These are phyloP conservation scores for Naganishia sp. DNA, from an alignment of 1,284 basidiomycete species.

Conservation along the genomic window DNA sequence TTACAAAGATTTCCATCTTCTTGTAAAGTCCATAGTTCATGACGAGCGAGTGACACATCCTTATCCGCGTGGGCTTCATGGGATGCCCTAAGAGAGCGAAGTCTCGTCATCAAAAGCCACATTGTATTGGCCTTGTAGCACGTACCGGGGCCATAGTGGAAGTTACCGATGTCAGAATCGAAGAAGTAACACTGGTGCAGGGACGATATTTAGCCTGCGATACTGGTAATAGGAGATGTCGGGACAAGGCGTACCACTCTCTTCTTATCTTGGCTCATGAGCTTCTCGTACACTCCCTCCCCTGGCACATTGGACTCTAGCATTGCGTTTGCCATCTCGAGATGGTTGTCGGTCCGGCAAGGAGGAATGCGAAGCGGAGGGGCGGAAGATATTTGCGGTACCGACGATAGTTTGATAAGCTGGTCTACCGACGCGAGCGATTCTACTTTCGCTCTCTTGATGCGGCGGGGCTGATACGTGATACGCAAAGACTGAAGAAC, in stretches of 20 bases:
- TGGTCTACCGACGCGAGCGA: too few relatives aligned
- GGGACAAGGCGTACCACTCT: slow-evolving; percentile 69
- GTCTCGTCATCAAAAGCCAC: slow-evolving; percentile 21
- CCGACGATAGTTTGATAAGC: neutral
- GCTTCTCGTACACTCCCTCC: slow-evolving; percentile 60
- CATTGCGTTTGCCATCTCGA: slow-evolving; percentile 15
- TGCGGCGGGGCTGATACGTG: too few relatives aligned
- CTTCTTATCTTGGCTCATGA: slow-evolving; percentile 78
- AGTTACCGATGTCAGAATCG: slow-evolving; percentile 97
- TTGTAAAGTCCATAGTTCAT: slow-evolving; percentile 99
- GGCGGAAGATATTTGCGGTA: neutral
- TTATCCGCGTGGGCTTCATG: slow-evolving; percentile 96
- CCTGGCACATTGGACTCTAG: slow-evolving; percentile 27
- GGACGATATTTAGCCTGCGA: neutral
- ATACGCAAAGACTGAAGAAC: too few relatives aligned
- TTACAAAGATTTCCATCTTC: slow-evolving; percentile 94
- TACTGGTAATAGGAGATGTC: neutral
- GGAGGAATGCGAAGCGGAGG: neutral
- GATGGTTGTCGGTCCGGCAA: neutral
- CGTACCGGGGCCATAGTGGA: slow-evolving; percentile 95
- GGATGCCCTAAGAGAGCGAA: slow-evolving; percentile 47
- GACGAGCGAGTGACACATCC: slow-evolving; percentile 98
- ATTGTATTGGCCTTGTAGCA: slow-evolving; percentile 58
- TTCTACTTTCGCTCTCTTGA: too few relatives aligned
- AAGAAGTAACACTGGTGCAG: slow-evolving; percentile 83